Conservation (phyloP, 352 stramenopile genomes). For the Aphanomyces stellatus region DNA sequence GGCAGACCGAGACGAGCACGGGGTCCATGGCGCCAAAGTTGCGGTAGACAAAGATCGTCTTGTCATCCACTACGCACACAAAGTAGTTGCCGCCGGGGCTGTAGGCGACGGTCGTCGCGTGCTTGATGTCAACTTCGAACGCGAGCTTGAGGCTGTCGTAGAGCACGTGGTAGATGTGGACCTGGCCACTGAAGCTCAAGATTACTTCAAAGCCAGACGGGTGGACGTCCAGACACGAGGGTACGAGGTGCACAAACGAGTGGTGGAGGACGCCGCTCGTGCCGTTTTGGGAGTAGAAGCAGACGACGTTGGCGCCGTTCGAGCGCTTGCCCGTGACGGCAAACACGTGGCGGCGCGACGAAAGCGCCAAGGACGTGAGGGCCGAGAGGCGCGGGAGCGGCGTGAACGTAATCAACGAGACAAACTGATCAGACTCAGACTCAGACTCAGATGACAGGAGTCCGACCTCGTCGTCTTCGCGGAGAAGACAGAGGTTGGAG, state of each 20-base stretch:
- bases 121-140: constrained; percentile 57
- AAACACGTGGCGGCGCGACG: constrained; percentile 40
- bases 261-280: constrained; percentile 47
- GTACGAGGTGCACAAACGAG: constrained; percentile 28
- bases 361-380: constrained; percentile 35
- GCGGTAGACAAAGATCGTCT: constrained; percentile 45
- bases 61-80: constrained; percentile 32
- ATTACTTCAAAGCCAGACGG: constrained; percentile 44
- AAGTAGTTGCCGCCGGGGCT: constrained; percentile 47
- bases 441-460: no score
- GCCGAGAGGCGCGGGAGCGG: constrained; percentile 36
- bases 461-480: constrained; percentile 49
- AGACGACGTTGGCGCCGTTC: constrained; percentile 34
- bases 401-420: constrained; percentile 33
- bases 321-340: constrained; percentile 34
- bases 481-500: constrained; percentile 56
- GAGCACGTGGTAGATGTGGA: constrained; percentile 54
- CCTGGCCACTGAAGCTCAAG: constrained; percentile 31
- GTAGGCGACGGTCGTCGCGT: constrained; percentile 53
- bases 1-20: constrained; percentile 33
- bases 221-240: constrained; percentile 48
- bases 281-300: constrained; percentile 54
- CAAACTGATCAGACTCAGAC: no score
- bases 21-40: constrained; percentile 36
- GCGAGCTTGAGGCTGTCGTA: constrained; percentile 48